Evolutionary conservation across 2,329 filamentous ascomycete species (phyloP).

Genomic region (Pseudogymnoascus sp.): DNA sequence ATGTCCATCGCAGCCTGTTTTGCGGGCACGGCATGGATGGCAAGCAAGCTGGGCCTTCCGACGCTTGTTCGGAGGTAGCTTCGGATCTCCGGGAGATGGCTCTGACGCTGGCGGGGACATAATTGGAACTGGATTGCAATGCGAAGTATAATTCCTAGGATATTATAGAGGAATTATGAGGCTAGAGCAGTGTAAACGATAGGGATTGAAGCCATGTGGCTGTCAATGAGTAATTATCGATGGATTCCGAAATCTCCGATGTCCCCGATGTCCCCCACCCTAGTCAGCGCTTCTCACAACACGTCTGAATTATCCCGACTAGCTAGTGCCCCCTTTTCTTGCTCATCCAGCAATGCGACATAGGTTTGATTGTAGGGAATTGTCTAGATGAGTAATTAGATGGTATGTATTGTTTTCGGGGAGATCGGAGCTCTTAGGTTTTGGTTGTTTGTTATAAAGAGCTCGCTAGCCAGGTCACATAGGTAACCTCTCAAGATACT

Average conservation of each 20-base stretch:
- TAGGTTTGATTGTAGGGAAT: not conserved
- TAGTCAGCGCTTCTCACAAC: not conserved
- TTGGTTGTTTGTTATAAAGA: not conserved
- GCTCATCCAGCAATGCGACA: not conserved
- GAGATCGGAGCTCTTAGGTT: not conserved
- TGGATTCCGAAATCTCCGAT: not conserved
- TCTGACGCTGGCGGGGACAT: not conserved
- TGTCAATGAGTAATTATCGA: not conserved
- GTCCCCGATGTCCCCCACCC: not conserved
- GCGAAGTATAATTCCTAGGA: constrained; percentile 6
- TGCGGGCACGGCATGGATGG: constrained; percentile 13
- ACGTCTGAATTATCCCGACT: not conserved
- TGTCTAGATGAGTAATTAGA: not conserved
- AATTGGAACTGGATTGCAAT: not conserved
- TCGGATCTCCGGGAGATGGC: not conserved
- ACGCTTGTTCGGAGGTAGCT: not conserved
- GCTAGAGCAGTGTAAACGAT: not conserved
- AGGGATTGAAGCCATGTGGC: not conserved
- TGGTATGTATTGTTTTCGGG: not conserved
- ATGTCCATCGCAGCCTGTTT: constrained; percentile 15
- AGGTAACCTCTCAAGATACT: not conserved
- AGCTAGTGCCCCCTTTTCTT: not conserved
- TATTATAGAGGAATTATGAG: not conserved
- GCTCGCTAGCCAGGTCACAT: not conserved
- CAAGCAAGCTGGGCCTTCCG: constrained; percentile 16